These are phyloP conservation scores for Penicillium italicum DNA, from an alignment of 2,329 filamentous ascomycete genomes.

Conservation along the genomic window DNA sequence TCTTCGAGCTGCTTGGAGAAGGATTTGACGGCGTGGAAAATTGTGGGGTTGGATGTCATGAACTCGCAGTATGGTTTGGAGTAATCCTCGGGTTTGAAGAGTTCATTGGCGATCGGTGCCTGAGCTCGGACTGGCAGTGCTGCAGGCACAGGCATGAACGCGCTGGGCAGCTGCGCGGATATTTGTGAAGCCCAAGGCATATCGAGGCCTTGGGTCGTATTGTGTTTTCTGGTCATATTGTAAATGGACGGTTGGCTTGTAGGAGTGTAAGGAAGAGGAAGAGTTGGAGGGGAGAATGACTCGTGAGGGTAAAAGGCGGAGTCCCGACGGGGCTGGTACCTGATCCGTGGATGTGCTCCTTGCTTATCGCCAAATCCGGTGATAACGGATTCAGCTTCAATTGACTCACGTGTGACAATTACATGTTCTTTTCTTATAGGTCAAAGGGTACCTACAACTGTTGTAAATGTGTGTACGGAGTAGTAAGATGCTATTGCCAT, in stretches of 20 bases:
- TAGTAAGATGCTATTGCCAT: not conserved
- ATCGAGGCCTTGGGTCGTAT: conserved; percentile 24
- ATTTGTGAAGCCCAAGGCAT: conserved; percentile 32
- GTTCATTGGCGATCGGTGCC: conserved; percentile 14
- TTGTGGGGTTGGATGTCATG: conserved; percentile 82
- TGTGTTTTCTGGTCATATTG: conserved; percentile 34
- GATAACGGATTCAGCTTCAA: conserved; percentile 5
- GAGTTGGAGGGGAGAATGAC: conserved; percentile 10
- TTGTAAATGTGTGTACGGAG: not conserved
- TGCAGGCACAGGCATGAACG: conserved; percentile 14
- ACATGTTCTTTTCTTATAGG: not conserved
- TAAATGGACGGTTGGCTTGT: not conserved
- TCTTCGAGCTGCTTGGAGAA: conserved; percentile 69
- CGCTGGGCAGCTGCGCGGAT: conserved; percentile 26
- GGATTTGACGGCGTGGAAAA: conserved; percentile 83
- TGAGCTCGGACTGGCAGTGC: conserved; percentile 15
- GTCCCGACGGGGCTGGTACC: conserved; percentile 14
- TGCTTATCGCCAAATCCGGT: conserved; percentile 19
- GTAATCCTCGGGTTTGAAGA: conserved; percentile 56
- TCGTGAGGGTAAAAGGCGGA: conserved; percentile 22
- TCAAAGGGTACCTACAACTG: not conserved
- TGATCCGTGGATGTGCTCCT: conserved; percentile 3
- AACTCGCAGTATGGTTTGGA: conserved; percentile 84
- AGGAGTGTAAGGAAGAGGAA: not conserved
- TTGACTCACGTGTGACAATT: not conserved